Evolutionary conservation across 2,329 filamentous ascomycete genomes (phyloP), one percentile per base, ranked within the genome.

Genomic region (Aphanocladium album): DNA sequence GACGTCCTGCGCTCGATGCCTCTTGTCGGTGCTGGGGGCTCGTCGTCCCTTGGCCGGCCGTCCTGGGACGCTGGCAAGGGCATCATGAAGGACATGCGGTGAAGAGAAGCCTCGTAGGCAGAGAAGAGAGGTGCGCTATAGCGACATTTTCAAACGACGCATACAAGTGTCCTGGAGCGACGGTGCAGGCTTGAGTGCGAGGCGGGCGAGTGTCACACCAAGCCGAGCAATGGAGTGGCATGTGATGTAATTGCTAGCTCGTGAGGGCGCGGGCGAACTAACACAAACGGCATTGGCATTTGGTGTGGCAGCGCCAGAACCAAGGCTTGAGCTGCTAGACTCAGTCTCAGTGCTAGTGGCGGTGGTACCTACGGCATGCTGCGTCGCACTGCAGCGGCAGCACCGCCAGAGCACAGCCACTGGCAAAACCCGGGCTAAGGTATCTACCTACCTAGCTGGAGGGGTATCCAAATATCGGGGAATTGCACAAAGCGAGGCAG

Each of bases 81-180:
- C 60, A 76, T 71, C 62, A 74, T 69, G 62, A 76, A 74, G 52
- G 76, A 73, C 76, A 79, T 79, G 67, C 62, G 70, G 66, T 69
- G 66, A 65, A 67, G 63, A 65, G 66, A 62, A 66, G 67, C 67
- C 67, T 62, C 65, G 54, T 59, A 67, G 63, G 63, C 66, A 21
- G 35, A 52, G 27, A 11, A n/a, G 17, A 21, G n/a, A 14, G n/a
- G n/a, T n/a, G n/a, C n/a, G 30, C 49, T 58, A 58, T 50, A 57
- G 54, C 35, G 30, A 30, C 60, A 58, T 62, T 27, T 51, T 62
- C 41, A 37, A 25, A 35, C 51, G n/a, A 19, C 37, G 53, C 52
- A 51, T 43, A 25, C 8, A 17, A 37, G n/a, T 53, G 5, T 46
- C 37, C 25, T 27, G 25, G n/a, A n/a, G 35, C 51, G 33, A 46